Evolutionary conservation across 305 asterid genomes (phyloP).

Genomic region (Withania somnifera): DNA sequence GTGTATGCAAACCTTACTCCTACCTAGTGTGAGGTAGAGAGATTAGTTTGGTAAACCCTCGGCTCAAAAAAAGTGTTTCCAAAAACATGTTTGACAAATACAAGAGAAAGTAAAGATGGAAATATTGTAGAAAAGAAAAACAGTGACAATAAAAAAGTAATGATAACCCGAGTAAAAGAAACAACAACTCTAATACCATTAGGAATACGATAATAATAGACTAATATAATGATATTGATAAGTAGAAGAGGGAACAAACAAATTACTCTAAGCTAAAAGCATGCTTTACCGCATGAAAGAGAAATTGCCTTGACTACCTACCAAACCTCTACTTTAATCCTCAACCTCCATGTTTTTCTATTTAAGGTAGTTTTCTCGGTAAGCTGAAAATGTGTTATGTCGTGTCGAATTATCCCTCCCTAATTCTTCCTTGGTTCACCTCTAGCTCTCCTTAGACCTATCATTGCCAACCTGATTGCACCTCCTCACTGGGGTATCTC

Average conservation of each 20-base stretch:
- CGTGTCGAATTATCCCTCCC: neutral
- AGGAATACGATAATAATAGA: neutral
- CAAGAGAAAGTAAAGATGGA: neutral
- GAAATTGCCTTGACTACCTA: neutral
- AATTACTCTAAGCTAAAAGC: neutral
- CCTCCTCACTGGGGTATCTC: neutral
- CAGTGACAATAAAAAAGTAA: neutral
- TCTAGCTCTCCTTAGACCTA: neutral
- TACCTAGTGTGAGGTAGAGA: neutral
- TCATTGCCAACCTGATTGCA: neutral
- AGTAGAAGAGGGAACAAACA: neutral
- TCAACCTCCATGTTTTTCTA: neutral
- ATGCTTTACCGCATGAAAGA: neutral
- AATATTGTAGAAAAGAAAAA: neutral
- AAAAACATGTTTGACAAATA: neutral
- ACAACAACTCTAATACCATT: neutral
- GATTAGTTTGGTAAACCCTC: neutral
- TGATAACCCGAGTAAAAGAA: neutral
- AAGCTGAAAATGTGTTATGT: neutral
- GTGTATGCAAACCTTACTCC: too few relatives aligned
- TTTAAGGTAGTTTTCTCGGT: neutral
- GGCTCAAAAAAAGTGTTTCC: neutral
- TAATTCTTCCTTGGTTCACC: neutral
- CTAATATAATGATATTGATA: neutral
- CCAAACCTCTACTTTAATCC: neutral